Base-by-base conservation (phyloP, 2,329 filamentous ascomycete species). In the Microcyclosporella mali region DNA sequence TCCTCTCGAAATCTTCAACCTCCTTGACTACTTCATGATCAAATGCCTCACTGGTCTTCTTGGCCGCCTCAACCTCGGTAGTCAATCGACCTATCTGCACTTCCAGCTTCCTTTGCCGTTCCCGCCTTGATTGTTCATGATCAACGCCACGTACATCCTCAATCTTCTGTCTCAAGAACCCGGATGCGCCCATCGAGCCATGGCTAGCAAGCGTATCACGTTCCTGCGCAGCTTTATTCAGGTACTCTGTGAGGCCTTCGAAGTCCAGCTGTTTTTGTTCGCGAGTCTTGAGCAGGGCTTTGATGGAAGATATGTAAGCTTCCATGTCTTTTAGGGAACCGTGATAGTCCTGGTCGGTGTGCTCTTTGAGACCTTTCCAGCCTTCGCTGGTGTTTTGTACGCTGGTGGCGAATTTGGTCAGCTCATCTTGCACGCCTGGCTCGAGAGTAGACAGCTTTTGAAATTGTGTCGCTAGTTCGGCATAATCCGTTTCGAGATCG, bases 251-350 rank as follows among this genome's bases (percentile, higher is more conserved):
- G 27, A 98, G 75, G 52, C 88, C 89, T 68, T 98, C 92, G 60
- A 90, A 95, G 69, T 98, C 92, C 45, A 98, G 83, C 65, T 98
- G 92, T 64, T 98, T 98, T 70, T 94, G 88, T 70, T 98, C 92
- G 28, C 92, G 83, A 1, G 87, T 87, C 65, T 94, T 94, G 51
- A 98, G 80, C 4, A 98, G 81, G 17, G 80, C 76, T 66, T 94
- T 94, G 35, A 97, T 72, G 0, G 88, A 84, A n/a, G 78, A 70
- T 52, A 88, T 90, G 67, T 97, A 98, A 18, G 88, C 84, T 57
- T 94, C 86, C 89, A 97, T 95, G 68, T 98, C 92, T 38, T 88
- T 81, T 40, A 98, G 74, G 42, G 84, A 90, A 53, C 88, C 87
- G 1, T 98, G 79, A 62, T 98, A 98, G 66, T 95, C 88, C 58